Evolutionary conservation across 805 yeast genomes (phyloP).

Genomic region (Kodamaea hsintzibuensis): DNA sequence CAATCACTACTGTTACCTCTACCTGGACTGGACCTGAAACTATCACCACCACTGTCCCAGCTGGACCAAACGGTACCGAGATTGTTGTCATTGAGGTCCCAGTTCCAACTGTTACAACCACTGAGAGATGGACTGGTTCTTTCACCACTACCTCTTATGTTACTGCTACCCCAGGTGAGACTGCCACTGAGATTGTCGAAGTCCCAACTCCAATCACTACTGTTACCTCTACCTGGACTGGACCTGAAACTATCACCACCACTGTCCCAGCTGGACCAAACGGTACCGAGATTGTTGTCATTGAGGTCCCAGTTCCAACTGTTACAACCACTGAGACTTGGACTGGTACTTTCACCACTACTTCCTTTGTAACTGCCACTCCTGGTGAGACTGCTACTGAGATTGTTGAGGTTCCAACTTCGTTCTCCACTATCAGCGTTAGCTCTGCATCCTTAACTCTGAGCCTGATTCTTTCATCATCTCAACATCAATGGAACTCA

Average conservation of each 20-base stretch:
- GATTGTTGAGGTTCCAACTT: constrained; percentile 9
- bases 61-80: constrained; percentile 11
- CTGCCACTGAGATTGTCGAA: constrained; percentile 15
- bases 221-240: neutral
- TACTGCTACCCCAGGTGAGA: constrained; percentile 14
- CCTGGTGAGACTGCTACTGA: constrained; percentile 8
- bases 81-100: constrained; percentile 16
- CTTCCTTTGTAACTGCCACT: too few relatives aligned
- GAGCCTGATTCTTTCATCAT: neutral
- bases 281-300: constrained; percentile 1
- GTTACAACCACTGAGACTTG: too few relatives aligned
- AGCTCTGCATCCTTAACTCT: neutral
- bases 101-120: constrained; percentile 7
- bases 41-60: neutral
- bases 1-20: neutral
- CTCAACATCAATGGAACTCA: neutral
- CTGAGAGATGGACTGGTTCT: constrained; percentile 12
- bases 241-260: neutral
- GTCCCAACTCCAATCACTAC: neutral
- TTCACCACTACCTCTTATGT: constrained; percentile 3
- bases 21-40: constrained; percentile 6
- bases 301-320: too few relatives aligned
- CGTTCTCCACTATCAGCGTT: constrained; percentile 4
- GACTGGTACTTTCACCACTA: too few relatives aligned
- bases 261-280: neutral